Base-by-base conservation (phyloP, 768 basidiomycete species). In the Mycena metata region DNA sequence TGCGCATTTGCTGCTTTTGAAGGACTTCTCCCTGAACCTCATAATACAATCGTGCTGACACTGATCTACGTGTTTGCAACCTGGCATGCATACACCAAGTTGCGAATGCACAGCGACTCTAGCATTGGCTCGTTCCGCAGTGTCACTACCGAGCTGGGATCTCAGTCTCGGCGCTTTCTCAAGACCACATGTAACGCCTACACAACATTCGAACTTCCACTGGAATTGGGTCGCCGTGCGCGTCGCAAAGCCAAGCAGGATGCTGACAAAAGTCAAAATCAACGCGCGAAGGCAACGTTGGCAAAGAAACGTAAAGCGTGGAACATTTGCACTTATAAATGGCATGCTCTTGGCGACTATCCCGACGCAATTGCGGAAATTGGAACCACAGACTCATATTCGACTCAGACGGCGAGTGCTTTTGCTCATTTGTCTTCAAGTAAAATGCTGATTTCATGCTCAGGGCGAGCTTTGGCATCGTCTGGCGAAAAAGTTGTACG, bases 1-100 rank as follows among this genome's bases (percentile, higher is more conserved):
- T 82, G 80, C 50, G 70, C 15, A 0, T 75, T 79, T 17, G 78
- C 81, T 5, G 80, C 71, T 1, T 75, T 85, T 33, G 80, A 85
- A 65, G 79, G 77, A 1, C 69, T 82, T 0, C 66, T 82, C 1
- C 76, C 74, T 0, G 52, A 68, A 1, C 30, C 39, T 0, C 73
- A 80, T 11, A 67, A 79, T n/a, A 0, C 12, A 2, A 30, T 69
- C 3, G 58, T 78, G 0, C 57, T 65, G 6, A 49, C 30, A 0
- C 62, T 78, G 0, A n/a, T 76, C 0, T 74, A 59, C 42, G n/a
- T 17, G 2, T 52, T 73, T 7, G 69, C 65, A 2, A 60, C 65
- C n/a, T 79, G 75, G 76, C 76, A 78, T 59, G 72, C 67, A 12
- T 57, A 57, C 24, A 42, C 42, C 5, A 57, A 57, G 4, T 39